A percentile compares a stretch with the other conserved stretches of the same genome.
phyloP scores from a whole-genome alignment of 768 basidiomycete species.

The Russula foetens region DNA sequence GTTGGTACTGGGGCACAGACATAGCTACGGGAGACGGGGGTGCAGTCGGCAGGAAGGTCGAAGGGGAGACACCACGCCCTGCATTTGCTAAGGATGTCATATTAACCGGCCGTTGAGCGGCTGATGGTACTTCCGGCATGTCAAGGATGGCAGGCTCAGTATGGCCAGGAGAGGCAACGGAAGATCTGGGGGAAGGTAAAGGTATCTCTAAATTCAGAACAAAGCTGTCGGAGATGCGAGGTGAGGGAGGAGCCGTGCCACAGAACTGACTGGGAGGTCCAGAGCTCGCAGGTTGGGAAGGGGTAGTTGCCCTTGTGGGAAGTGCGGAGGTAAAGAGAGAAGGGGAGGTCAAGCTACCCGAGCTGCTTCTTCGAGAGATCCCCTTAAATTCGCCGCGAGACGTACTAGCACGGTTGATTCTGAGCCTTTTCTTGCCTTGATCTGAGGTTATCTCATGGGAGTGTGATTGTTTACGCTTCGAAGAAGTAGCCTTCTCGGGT shows the following conservation, averaged over 20 bases:
- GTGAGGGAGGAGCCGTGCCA: conserved; percentile 17
- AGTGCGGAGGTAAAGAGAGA: conserved; percentile 25
- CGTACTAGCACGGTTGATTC: conserved; percentile 58
- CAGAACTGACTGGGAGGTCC: conserved; percentile 17
- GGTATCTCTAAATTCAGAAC: conserved; percentile 6
- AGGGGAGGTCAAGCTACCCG: conserved; percentile 26
- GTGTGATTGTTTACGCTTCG: conserved; percentile 44
- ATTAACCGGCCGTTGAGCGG: background rate
- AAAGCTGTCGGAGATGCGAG: conserved; percentile 6
- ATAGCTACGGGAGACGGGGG: conserved; percentile 20
- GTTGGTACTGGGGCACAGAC: conserved; percentile 10
- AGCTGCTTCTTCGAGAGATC: conserved; percentile 26
- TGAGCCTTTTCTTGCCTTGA: conserved; percentile 49
- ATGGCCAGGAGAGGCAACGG: conserved; percentile 1
- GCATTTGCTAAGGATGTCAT: background rate
- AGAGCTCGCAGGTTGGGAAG: conserved; percentile 20
- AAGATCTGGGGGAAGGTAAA: conserved; percentile 15
- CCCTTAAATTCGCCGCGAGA: conserved; percentile 25
- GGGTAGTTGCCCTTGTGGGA: conserved; percentile 28
- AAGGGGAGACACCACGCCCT: conserved; percentile 10
- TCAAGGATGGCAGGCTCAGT: conserved; percentile 6
- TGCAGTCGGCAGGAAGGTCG: conserved; percentile 21
- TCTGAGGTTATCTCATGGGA: conserved; percentile 21
- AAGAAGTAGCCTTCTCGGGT: conserved; percentile 6
- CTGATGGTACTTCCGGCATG: background rate